Conservation (phyloP, 2,329 filamentous ascomycete species). For the Stachybotrys chartarum region DNA sequence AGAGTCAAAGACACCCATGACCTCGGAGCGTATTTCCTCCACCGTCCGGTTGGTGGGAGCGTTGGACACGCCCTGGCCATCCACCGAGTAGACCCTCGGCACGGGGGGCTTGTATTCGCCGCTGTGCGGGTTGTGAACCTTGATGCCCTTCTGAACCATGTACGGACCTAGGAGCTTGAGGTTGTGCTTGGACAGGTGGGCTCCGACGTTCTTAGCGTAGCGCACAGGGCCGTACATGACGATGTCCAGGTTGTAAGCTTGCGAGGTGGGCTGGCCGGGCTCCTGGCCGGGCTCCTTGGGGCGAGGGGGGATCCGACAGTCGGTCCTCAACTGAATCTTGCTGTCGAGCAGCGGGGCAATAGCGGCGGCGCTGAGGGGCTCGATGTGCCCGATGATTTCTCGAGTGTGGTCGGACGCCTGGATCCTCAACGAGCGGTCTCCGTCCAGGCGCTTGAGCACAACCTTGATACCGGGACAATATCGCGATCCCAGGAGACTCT, state of each 20-base stretch:
- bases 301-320: slow-evolving; percentile 63
- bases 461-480: slow-evolving; percentile 73
- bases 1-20: slow-evolving; percentile 81
- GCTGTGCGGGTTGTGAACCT: slow-evolving; percentile 71
- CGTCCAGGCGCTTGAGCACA: slow-evolving; percentile 52
- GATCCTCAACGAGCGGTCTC: slow-evolving; percentile 53
- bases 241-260: slow-evolving; percentile 57
- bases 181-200: slow-evolving; percentile 53
- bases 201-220: slow-evolving; percentile 58
- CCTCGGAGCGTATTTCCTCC: slow-evolving; percentile 81
- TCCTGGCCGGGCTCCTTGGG: slow-evolving; percentile 56
- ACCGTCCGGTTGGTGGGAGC: slow-evolving; percentile 51
- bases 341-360: slow-evolving; percentile 70
- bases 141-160: slow-evolving; percentile 59
- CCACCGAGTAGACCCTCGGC: slow-evolving; percentile 23
- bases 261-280: slow-evolving; percentile 55
- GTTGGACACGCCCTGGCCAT: slow-evolving; percentile 16
- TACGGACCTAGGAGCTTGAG: slow-evolving; percentile 61
- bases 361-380: slow-evolving; percentile 57
- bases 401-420: slow-evolving; percentile 66
- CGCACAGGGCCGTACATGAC: slow-evolving; percentile 74
- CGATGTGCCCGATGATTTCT: slow-evolving; percentile 69
- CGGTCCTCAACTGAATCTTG: slow-evolving; percentile 57
- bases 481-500: slow-evolving; percentile 47
- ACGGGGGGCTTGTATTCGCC: slow-evolving; percentile 37